Conservation (phyloP, 352 stramenopile species). For the Globisporangium takayamanum region DNA sequence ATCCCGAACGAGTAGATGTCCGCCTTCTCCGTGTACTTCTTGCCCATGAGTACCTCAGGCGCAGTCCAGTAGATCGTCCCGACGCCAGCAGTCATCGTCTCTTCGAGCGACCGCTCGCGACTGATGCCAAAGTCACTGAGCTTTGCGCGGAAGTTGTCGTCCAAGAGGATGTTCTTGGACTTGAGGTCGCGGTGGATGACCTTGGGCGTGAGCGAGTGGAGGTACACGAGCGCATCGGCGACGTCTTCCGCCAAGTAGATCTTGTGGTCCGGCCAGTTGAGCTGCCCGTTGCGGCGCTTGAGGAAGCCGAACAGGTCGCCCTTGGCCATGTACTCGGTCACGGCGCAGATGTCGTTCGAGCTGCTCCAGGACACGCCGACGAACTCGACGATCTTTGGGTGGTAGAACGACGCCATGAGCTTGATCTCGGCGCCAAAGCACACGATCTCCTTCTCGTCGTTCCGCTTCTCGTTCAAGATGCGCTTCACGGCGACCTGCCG, state of each 20-base stretch:
- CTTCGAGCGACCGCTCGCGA: conserved; percentile 62
- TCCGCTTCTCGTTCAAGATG: conserved; percentile 74
- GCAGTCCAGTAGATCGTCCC: conserved; percentile 84
- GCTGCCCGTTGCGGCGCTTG: conserved; percentile 53
- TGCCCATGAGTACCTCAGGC: conserved; percentile 72
- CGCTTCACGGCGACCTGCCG: conserved; percentile 76
- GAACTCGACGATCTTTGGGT: conserved; percentile 83
- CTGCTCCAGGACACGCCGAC: conserved; percentile 71
- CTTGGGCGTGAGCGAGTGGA: conserved; percentile 65
- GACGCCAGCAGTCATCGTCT: conserved; percentile 79
- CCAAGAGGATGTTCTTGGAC: conserved; percentile 72
- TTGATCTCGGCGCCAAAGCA: conserved; percentile 82
- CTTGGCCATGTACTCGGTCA: conserved; percentile 82
- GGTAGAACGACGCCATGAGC: conserved; percentile 76
- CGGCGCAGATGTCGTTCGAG: conserved; percentile 57
- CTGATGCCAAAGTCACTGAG: conserved; percentile 77
- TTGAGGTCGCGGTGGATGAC: conserved; percentile 82
- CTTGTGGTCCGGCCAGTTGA: conserved; percentile 73
- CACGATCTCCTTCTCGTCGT: conserved; percentile 81
- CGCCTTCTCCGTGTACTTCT: conserved; percentile 81
- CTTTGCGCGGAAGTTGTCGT: conserved; percentile 56
- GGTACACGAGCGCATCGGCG: conserved; percentile 59
- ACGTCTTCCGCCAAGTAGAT: conserved; percentile 70
- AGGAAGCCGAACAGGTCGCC: conserved; percentile 72
- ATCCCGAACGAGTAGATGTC: conserved; percentile 85